Conservation (phyloP, 2,329 filamentous ascomycete species). For the Trichoderma sp. region DNA sequence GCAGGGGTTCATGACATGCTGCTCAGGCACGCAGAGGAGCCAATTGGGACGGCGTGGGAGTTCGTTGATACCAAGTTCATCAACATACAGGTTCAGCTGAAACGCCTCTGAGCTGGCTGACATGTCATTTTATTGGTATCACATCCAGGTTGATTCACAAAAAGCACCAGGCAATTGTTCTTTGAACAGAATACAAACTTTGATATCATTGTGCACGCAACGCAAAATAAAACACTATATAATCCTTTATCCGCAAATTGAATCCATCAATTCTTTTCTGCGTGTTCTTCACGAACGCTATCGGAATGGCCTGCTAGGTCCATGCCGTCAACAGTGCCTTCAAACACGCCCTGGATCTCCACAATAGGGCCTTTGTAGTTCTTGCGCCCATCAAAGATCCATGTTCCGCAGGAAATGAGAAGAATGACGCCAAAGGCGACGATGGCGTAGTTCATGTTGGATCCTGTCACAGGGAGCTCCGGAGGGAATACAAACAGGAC, state of each 20-base stretch:
- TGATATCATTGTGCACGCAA: slow-evolving; percentile 8
- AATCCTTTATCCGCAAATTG: neutral
- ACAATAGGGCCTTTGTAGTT: slow-evolving; percentile 44
- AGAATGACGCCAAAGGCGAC: slow-evolving; percentile 52
- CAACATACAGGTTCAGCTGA: neutral
- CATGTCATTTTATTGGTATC: neutral
- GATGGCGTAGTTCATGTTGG: slow-evolving; percentile 66
- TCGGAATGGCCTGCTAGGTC: neutral
- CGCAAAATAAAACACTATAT: neutral
- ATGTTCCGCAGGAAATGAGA: slow-evolving; percentile 46
- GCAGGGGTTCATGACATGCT: neutral
- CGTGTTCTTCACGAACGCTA: neutral
- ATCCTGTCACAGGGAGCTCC: slow-evolving; percentile 60
- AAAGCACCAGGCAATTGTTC: neutral
- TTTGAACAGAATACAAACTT: neutral
- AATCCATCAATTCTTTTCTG: slow-evolving; percentile 6
- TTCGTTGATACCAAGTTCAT: neutral
- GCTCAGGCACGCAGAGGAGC: neutral
- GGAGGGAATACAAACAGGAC: slow-evolving; percentile 77
- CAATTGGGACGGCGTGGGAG: slow-evolving; percentile 13
- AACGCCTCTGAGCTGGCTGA: neutral
- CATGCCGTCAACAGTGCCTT: slow-evolving; percentile 15
- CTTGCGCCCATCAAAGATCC: slow-evolving; percentile 53
- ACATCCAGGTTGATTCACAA: neutral
- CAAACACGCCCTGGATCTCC: slow-evolving; percentile 18